Percentiles rank a stretch among this genome's conserved stretches.
Conservation (phyloP, 352 stramenopile species). For the Globisporangium ultimum region DNA sequence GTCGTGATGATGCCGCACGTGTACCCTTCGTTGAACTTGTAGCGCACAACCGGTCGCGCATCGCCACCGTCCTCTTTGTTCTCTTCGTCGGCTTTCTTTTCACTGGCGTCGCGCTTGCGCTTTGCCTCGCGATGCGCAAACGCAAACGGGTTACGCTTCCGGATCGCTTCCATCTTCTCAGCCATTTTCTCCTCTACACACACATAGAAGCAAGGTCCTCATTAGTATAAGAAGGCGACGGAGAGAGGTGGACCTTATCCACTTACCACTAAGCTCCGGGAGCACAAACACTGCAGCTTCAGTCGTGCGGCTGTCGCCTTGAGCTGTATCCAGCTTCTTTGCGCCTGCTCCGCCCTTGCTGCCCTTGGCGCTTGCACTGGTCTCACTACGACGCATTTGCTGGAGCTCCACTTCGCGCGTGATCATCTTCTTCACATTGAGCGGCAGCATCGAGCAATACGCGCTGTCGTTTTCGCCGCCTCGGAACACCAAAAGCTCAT, state of each 20-base stretch:
- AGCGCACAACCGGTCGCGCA: constrained; percentile 56
- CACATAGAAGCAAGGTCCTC: not conserved
- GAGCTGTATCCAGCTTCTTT: constrained; percentile 12
- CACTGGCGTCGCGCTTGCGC: constrained; percentile 53
- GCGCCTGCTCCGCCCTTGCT: constrained; percentile 8
- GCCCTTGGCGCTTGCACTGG: constrained; percentile 10
- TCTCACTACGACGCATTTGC: constrained; percentile 68
- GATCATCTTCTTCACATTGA: constrained; percentile 73
- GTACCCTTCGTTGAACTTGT: constrained; percentile 91
- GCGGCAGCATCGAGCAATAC: constrained; percentile 42
- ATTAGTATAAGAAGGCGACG: not conserved
- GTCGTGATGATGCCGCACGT: constrained; percentile 87
- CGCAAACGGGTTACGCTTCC: constrained; percentile 75
- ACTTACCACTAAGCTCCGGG: constrained; percentile 54
- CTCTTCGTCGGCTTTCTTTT: constrained; percentile 35
- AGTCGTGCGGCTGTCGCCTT: constrained; percentile 18
- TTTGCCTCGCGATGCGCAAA: constrained; percentile 81
- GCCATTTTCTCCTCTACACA: constrained; percentile 50
- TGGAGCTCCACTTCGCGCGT: constrained; percentile 77
- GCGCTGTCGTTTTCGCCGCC: constrained; percentile 25
- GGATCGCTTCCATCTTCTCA: constrained; percentile 56
- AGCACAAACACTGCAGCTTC: constrained; percentile 40
- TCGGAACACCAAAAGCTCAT: constrained; percentile 69
- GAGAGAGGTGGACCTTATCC: not conserved
- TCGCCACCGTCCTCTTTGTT: constrained; percentile 14